Conservation (phyloP, 306 rosid species). For the Oxytropis ochrocephala region DNA sequence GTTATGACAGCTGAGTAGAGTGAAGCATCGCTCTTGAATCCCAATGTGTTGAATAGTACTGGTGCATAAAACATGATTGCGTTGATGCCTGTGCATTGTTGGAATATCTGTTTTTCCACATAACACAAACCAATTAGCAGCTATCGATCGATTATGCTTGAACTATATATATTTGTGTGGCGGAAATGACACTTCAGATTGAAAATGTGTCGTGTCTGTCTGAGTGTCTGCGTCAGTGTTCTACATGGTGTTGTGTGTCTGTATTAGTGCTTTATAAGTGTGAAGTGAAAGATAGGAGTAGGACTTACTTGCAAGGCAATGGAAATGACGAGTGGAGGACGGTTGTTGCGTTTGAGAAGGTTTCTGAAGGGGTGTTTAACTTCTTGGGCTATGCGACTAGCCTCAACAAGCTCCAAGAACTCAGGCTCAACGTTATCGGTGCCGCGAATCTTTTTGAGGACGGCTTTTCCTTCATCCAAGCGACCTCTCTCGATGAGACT, state of each 20-base stretch:
- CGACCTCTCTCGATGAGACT: constrained; percentile 81
- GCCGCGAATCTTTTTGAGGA: constrained; percentile 66
- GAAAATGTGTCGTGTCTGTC: too few species aligned
- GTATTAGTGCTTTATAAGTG: too few species aligned
- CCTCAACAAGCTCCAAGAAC: constrained; percentile 67
- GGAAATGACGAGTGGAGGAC: constrained; percentile 84
- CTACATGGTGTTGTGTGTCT: too few species aligned
- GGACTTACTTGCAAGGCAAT: constrained; percentile 54
- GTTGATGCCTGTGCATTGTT: constrained; percentile 84
- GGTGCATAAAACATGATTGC: constrained; percentile 95
- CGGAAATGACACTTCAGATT: too few species aligned
- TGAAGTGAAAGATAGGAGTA: too few species aligned
- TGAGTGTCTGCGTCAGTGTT: too few species aligned
- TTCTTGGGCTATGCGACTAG: constrained; percentile 62
- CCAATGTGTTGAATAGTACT: constrained; percentile 59
- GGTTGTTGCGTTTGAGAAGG: constrained; percentile 58
- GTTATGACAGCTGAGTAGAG: constrained; percentile 84
- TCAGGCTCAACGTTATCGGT: constrained; percentile 73
- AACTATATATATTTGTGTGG: too few species aligned
- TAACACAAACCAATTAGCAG: neutral
- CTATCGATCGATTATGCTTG: too few species aligned
- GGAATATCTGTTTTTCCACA: constrained; percentile 56
- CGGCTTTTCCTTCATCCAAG: constrained; percentile 72
- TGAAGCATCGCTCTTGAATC: constrained; percentile 68
- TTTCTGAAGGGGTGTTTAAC: constrained; percentile 83